These are phyloP conservation scores for Fraxinus sp. DNA, from an alignment of 305 asterid species.

Conservation along the genomic window DNA sequence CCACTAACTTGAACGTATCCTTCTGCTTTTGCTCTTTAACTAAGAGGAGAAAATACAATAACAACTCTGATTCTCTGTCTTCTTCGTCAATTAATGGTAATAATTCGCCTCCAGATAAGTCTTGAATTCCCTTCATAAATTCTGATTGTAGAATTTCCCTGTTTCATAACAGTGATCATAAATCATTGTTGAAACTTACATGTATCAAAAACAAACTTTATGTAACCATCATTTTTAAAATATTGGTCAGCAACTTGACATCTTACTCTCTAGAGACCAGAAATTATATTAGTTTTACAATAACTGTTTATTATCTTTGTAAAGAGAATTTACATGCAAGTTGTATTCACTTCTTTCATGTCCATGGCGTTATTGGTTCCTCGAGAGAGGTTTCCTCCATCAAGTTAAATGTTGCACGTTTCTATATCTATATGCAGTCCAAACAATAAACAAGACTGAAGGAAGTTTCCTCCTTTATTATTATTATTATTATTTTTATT, in stretches of 20 bases:
- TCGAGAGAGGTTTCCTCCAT: neutral
- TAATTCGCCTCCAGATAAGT: slow-evolving; percentile 40
- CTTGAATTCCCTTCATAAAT: slow-evolving; percentile 22
- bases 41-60: slow-evolving; percentile 60
- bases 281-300: neutral
- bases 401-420: neutral
- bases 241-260: slow-evolving; percentile 4
- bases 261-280: neutral
- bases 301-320: neutral
- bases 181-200: slow-evolving; percentile 25
- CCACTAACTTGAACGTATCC: slow-evolving; percentile 55
- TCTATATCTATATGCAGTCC: neutral
- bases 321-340: neutral
- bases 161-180: slow-evolving; percentile 33
- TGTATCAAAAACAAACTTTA: neutral
- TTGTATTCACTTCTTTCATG: neutral
- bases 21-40: slow-evolving; percentile 70
- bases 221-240: slow-evolving; percentile 7
- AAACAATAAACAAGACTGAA: neutral
- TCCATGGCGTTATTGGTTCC: neutral
- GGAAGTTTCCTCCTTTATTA: neutral
- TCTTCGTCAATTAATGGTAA: slow-evolving; percentile 56
- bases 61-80: slow-evolving; percentile 66
- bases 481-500: no score
- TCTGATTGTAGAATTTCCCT: slow-evolving; percentile 64